Conservation (phyloP, 352 stramenopile genomes). For the Phytophthora multivora region DNA sequence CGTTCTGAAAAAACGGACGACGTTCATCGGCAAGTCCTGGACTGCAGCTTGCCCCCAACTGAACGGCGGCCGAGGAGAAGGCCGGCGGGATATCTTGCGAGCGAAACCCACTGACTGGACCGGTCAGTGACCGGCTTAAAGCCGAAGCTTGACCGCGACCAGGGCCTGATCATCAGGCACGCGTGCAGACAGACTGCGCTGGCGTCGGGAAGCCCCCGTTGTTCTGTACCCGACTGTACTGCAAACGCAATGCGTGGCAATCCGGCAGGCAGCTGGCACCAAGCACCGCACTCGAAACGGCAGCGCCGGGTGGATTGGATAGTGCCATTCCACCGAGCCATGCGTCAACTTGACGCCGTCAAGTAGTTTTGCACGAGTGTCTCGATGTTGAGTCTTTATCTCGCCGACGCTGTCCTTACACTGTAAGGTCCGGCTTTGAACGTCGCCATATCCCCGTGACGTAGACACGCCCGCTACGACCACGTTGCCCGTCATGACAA, state of each 20-base stretch:
- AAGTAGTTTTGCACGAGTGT: background rate
- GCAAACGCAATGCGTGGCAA: slow-evolving; percentile 7
- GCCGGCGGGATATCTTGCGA: slow-evolving; percentile 2
- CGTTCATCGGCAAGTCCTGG: too few species aligned
- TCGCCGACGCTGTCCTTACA: too few species aligned
- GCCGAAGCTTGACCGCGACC: slow-evolving; percentile 11
- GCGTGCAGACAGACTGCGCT: background rate
- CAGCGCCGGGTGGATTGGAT: background rate
- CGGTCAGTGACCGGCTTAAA: background rate
- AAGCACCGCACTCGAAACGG: slow-evolving; percentile 6
- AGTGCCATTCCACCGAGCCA: slow-evolving; percentile 1
- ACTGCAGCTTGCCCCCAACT: background rate
- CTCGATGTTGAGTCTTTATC: slow-evolving; percentile 1
- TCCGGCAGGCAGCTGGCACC: background rate
- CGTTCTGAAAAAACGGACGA: background rate
- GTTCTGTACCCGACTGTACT: background rate
- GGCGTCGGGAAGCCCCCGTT: background rate
- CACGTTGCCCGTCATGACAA: background rate
- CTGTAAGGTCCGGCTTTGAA: slow-evolving; percentile 8
- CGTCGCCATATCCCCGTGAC: slow-evolving; percentile 11
- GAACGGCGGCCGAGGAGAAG: slow-evolving; percentile 1
- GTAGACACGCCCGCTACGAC: slow-evolving; percentile 10
- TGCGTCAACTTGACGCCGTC: background rate
- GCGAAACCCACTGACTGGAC: slow-evolving; percentile 6
- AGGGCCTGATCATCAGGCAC: too few species aligned